A percentile compares a stretch with the other conserved stretches of the same genome.
Evolutionary conservation across 2,329 filamentous ascomycete genomes (phyloP).

Genomic region (Fusarium scirpi): DNA sequence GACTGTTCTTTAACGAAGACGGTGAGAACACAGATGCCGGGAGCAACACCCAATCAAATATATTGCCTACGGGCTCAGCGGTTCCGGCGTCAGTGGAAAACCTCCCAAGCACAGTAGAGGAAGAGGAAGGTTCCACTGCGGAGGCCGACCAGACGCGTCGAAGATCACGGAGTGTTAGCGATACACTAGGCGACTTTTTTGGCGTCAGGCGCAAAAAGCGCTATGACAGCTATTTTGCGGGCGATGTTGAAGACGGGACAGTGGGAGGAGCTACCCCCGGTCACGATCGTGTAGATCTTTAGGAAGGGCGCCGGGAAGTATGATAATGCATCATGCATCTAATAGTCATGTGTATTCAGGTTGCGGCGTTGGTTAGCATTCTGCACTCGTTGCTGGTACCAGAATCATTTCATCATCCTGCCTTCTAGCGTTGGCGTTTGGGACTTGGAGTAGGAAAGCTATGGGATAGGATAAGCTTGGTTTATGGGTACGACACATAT

Average conservation of each 20-base stretch:
- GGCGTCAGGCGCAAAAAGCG: slow-evolving; percentile 51
- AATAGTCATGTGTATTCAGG: slow-evolving; percentile 33
- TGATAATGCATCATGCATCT: slow-evolving; percentile 29
- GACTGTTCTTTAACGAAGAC: slow-evolving; percentile 65
- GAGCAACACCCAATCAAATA: slow-evolving; percentile 21
- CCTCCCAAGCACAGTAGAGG: slow-evolving; percentile 37
- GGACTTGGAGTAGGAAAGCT: slow-evolving; percentile 30
- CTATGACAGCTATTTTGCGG: slow-evolving; percentile 39
- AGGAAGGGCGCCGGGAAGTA: slow-evolving; percentile 10
- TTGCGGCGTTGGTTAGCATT: slow-evolving; percentile 35
- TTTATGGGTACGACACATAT: slow-evolving; percentile 27
- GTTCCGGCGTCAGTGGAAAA: slow-evolving; percentile 47
- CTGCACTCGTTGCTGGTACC: slow-evolving; percentile 37
- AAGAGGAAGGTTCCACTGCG: slow-evolving; percentile 26
- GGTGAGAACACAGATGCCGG: slow-evolving; percentile 48
- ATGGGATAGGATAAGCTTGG: slow-evolving; percentile 5
- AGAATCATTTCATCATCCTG: slow-evolving; percentile 40
- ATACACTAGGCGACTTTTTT: slow-evolving; percentile 57
- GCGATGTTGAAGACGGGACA: slow-evolving; percentile 41
- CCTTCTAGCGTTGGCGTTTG: slow-evolving; percentile 48
- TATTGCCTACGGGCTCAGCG: slow-evolving; percentile 33
- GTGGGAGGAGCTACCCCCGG: slow-evolving; percentile 13
- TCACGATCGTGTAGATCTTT: slow-evolving; percentile 19
- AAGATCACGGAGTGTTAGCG: slow-evolving; percentile 57
- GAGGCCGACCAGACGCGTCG: slow-evolving; percentile 42